phyloP scores from a whole-genome alignment of 495 filamentous ascomycete species.

The Talaromyces thailandensis region DNA sequence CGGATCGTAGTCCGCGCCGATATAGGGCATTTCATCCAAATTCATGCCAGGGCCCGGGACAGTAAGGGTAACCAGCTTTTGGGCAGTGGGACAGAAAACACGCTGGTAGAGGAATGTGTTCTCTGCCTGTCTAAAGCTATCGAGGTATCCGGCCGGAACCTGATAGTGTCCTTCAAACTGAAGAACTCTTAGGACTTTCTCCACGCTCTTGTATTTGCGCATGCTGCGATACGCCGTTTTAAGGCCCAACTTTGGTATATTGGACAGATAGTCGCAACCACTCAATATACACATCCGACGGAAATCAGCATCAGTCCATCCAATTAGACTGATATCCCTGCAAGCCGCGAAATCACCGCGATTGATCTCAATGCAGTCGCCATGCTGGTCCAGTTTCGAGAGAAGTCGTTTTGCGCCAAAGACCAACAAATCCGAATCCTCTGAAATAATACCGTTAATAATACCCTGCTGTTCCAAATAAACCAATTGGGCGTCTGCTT shows the following conservation, averaged over 20 bases:
- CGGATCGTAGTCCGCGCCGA: slow-evolving; percentile 62
- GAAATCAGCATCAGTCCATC: slow-evolving; percentile 89
- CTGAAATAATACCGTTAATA: slow-evolving; percentile 82
- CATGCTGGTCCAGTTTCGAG: slow-evolving; percentile 91
- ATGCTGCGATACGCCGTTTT: slow-evolving; percentile 90
- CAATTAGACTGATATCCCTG: slow-evolving; percentile 76
- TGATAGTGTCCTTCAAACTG: slow-evolving; percentile 79
- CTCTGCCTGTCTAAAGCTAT: slow-evolving; percentile 74
- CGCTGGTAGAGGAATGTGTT: slow-evolving; percentile 89
- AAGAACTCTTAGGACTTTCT: slow-evolving; percentile 69
- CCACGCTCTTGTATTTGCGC: slow-evolving; percentile 78
- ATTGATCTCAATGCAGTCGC: slow-evolving; percentile 86
- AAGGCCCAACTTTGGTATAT: slow-evolving; percentile 76
- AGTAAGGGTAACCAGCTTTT: slow-evolving; percentile 64
- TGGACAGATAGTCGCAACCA: slow-evolving; percentile 92
- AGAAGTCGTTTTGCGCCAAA: slow-evolving; percentile 86
- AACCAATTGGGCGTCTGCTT: slow-evolving; percentile 92
- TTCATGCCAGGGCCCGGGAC: slow-evolving; percentile 49
- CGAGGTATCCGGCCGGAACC: slow-evolving; percentile 69
- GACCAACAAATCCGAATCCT: slow-evolving; percentile 93
- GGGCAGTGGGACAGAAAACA: slow-evolving; percentile 73
- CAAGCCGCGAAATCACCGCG: slow-evolving; percentile 80
- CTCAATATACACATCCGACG: slow-evolving; percentile 92
- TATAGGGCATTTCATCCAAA: slow-evolving; percentile 61
- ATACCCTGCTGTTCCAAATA: slow-evolving; percentile 82